These are phyloP conservation scores for Calophaca sinica DNA, from an alignment of 306 rosid genomes.

Conservation along the genomic window DNA sequence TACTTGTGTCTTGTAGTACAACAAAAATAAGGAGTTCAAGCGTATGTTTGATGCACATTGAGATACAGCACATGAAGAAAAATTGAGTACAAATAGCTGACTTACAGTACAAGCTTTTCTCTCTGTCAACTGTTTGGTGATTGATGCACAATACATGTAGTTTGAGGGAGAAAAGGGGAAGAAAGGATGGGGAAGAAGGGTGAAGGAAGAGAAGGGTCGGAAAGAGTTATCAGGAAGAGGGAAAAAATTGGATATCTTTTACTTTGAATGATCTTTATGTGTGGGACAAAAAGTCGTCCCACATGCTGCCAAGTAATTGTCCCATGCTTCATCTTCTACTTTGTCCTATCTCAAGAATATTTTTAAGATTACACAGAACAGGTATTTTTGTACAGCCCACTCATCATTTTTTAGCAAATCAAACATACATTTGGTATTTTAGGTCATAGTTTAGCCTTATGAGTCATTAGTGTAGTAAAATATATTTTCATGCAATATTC, in stretches of 20 bases:
- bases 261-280: background rate
- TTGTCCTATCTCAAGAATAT: background rate
- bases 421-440: background rate
- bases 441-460: constrained; percentile 1
- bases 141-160: background rate
- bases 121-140: background rate
- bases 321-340: background rate
- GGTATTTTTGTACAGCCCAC: background rate
- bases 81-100: background rate
- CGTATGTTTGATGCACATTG: background rate
- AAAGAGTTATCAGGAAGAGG: background rate
- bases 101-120: background rate
- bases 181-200: background rate
- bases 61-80: background rate
- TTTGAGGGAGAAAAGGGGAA: background rate
- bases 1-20: background rate
- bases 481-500: background rate
- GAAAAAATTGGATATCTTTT: background rate
- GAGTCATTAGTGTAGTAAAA: background rate
- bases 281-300: background rate
- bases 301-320: background rate
- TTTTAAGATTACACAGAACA: background rate
- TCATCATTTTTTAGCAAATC: background rate
- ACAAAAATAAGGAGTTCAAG: background rate
- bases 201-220: background rate